Evolutionary conservation across 2,329 filamentous ascomycete species (phyloP).

Genomic region (Phaeosphaeriaceae sp.): DNA sequence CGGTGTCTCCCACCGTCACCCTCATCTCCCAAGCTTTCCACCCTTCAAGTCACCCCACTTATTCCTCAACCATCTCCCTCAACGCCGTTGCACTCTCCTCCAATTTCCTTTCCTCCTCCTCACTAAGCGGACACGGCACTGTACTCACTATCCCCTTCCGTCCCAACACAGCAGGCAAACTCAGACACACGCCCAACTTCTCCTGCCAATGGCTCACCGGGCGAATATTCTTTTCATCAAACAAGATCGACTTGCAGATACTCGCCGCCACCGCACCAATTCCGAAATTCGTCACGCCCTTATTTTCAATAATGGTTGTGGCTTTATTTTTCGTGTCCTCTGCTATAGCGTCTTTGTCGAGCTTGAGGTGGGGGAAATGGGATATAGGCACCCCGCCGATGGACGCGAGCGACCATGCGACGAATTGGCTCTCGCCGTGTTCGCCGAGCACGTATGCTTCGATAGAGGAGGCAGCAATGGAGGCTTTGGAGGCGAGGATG

Average conservation of each 20-base stretch:
- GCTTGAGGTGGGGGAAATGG: background rate
- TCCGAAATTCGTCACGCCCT: slow-evolving; percentile 28
- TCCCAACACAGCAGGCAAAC: slow-evolving; percentile 24
- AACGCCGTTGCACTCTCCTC: slow-evolving; percentile 20
- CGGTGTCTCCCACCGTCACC: too few species aligned
- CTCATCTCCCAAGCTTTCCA: too few species aligned
- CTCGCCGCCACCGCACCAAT: slow-evolving; percentile 27
- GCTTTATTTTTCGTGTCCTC: slow-evolving; percentile 26
- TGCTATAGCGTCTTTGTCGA: slow-evolving; percentile 16
- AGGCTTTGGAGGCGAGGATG: slow-evolving; percentile 14
- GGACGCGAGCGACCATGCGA: slow-evolving; percentile 19
- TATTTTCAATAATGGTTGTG: slow-evolving; percentile 20
- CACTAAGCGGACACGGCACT: slow-evolving; percentile 9
- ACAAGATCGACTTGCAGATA: slow-evolving; percentile 22
- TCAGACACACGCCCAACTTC: slow-evolving; percentile 18
- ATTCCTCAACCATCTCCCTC: slow-evolving; percentile 18
- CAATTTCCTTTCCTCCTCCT: slow-evolving; percentile 15
- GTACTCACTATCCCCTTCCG: slow-evolving; percentile 18
- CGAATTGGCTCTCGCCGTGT: slow-evolving; percentile 25
- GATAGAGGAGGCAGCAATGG: slow-evolving; percentile 17
- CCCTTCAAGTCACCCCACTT: too few species aligned
- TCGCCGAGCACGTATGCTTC: slow-evolving; percentile 28
- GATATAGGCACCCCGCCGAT: slow-evolving; percentile 19
- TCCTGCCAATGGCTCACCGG: slow-evolving; percentile 23
- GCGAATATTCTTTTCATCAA: slow-evolving; percentile 18